phyloP scores from a whole-genome alignment of 257 asterid genomes.

The Echites panduratus region DNA sequence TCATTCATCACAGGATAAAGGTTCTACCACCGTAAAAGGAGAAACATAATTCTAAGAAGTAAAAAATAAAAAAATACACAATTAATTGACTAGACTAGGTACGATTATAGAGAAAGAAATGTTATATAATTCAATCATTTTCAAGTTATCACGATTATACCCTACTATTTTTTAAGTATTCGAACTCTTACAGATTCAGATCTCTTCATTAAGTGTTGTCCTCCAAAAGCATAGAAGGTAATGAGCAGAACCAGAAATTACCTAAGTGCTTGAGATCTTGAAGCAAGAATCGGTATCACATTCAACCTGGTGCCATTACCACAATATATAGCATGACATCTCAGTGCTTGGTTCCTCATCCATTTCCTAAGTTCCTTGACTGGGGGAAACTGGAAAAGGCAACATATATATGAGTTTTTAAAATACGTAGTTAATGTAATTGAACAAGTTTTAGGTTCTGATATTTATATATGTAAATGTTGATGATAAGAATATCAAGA shows the following conservation, averaged over 20 bases:
- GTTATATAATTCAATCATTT: not conserved
- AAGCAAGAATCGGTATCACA: slow-evolving; percentile 66
- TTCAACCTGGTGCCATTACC: slow-evolving; percentile 49
- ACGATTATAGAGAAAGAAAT: not conserved
- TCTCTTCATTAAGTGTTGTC: not conserved
- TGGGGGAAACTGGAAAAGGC: slow-evolving; percentile 46
- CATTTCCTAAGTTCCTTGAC: slow-evolving; percentile 51
- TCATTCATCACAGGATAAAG: not conserved
- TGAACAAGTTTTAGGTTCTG: not conserved
- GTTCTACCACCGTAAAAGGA: not conserved
- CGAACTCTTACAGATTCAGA: not conserved
- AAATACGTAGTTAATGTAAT: not conserved
- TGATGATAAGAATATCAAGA: not conserved
- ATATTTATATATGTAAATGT: not conserved
- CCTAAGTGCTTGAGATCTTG: slow-evolving; percentile 79
- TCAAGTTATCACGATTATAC: not conserved
- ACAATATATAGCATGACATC: slow-evolving; percentile 58
- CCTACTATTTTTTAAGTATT: not conserved
- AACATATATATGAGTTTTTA: not conserved
- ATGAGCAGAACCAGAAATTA: slow-evolving; percentile 17
- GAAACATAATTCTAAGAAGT: not conserved
- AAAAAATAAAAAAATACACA: not conserved
- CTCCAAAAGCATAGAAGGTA: not conserved
- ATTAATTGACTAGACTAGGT: no score
- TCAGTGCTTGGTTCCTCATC: slow-evolving; percentile 68